Conservation (phyloP, 768 basidiomycete species). For the Kwoniella sp. region DNA sequence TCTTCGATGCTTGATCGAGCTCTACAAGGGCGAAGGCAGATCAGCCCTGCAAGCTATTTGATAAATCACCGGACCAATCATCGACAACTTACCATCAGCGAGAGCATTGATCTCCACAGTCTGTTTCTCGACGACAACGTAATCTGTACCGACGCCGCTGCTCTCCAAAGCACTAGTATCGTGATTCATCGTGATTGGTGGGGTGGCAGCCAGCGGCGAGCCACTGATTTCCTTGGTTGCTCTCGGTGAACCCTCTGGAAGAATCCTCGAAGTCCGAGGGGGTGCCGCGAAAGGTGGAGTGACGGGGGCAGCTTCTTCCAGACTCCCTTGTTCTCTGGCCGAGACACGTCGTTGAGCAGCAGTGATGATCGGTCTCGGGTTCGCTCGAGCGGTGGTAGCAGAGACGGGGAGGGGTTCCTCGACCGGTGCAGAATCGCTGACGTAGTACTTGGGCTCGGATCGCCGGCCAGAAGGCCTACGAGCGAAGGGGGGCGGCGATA, state of each 20-base stretch:
- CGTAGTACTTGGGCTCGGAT: conserved; percentile 48
- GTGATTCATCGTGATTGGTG: conserved; percentile 39
- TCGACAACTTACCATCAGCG: conserved; percentile 72
- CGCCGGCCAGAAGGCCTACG: conserved; percentile 22
- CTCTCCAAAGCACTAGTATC: conserved; percentile 37
- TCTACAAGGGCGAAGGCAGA: conserved; percentile 38
- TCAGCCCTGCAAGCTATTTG: not conserved
- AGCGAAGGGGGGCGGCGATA: conserved; percentile 3
- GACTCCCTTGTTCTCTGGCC: conserved; percentile 13
- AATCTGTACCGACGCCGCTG: conserved; percentile 62
- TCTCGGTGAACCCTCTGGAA: conserved; percentile 11
- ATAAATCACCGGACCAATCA: not conserved
- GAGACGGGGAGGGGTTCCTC: conserved; percentile 14
- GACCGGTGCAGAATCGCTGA: conserved; percentile 22
- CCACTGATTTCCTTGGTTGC: conserved; percentile 29
- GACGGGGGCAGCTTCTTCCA: conserved; percentile 37
- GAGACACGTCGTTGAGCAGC: conserved; percentile 35
- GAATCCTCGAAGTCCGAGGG: conserved; percentile 3
- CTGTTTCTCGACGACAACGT: conserved; percentile 89
- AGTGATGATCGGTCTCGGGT: conserved; percentile 34
- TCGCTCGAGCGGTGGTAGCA: conserved; percentile 18
- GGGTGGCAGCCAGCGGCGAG: conserved; percentile 45
- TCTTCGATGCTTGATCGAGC: conserved; percentile 56
- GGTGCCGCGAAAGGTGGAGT: conserved; percentile 42
- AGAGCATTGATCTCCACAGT: conserved; percentile 90